Evolutionary conservation across 2,329 filamentous ascomycete species (phyloP), one percentile per base, ranked within the genome.

Genomic region (Fusarium sp.): DNA sequence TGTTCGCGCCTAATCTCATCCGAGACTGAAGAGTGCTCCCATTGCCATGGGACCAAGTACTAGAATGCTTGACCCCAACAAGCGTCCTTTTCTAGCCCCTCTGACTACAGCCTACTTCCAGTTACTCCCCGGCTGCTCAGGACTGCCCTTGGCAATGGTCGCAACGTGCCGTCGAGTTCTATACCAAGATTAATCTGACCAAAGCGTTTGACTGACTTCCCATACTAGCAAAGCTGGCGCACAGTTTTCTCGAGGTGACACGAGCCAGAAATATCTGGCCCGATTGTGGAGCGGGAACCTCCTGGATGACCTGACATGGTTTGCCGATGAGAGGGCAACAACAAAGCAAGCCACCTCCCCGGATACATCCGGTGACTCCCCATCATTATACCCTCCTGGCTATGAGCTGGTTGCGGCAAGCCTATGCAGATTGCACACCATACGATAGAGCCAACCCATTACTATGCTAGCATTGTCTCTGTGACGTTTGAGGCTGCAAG

Each of bases 201-300:
- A 65, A 76, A 1, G 33, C 57, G 5, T 31, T 61, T 0, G 81
- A 82, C 48, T 77, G 77, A 22, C 72, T 82, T 6, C 78, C 80
- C 0, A 81, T 79, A 2, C 77, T 82, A 41, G 80, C 79, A 4
- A 80, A 79, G 1, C 67, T 81, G 24, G 81, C 80, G 73, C 68
- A 6, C 65, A 70, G 37, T 73, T 65, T 3, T 75, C 72, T 6
- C 62, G 64, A 0, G 77, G 77, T 16, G 58, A 76, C 10, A 11
- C 41, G 6, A 14, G n/a, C 20, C 11, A 22, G 20, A 43, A 20
- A 43, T 82, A 82, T 57, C 65, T 75, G 1, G 81, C 81, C 0
- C 80, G 81, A 1, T 43, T 82, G 22, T 82, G 81, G 81, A 37
- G 39, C 2, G 60, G 75, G n/a, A 78, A 77, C 20, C 73, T 79